phyloP scores from a whole-genome alignment of 1,284 basidiomycete species.

The Apiotrichum brassicae region DNA sequence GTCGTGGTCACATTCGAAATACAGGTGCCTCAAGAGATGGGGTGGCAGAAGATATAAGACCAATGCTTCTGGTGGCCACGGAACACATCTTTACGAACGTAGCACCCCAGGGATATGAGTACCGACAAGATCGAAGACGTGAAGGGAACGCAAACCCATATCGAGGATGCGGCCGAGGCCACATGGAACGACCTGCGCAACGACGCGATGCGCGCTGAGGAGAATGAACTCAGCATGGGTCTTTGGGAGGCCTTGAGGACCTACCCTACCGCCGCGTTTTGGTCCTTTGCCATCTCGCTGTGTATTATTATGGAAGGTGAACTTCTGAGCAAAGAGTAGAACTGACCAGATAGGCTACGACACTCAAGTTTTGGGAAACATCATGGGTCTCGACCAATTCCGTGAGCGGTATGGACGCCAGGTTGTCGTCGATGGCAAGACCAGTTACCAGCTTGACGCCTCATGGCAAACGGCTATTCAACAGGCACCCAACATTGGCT shows the following conservation, averaged over 20 bases:
- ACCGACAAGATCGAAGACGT: not conserved
- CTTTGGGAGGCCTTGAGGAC: conserved; percentile 8
- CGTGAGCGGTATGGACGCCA: conserved; percentile 10
- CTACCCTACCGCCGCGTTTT: conserved; percentile 16
- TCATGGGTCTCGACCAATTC: conserved; percentile 12
- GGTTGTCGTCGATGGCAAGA: not conserved
- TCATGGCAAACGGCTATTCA: conserved; percentile 20
- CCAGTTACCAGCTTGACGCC: conserved; percentile 1
- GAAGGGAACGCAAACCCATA: not conserved
- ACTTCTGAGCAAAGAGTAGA: not conserved
- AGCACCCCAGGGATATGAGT: no score
- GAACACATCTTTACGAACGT: no score
- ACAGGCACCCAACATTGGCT: conserved; percentile 17
- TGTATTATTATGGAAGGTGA: conserved; percentile 9
- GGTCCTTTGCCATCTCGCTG: conserved; percentile 18
- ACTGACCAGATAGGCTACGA: conserved; percentile 8
- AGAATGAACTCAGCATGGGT: conserved; percentile 8
- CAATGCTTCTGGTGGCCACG: no score
- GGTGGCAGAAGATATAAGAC: no score
- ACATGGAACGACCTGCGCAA: conserved; percentile 3
- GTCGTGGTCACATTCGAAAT: no score
- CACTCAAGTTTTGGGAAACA: conserved; percentile 8
- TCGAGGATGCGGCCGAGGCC: not conserved
- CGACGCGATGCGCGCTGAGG: conserved; percentile 18
- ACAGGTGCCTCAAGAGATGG: no score